Percentiles rank a stretch among this genome's conserved stretches.
Conservation (phyloP, 139 green algal genomes). For the Nannochloris sp. region DNA sequence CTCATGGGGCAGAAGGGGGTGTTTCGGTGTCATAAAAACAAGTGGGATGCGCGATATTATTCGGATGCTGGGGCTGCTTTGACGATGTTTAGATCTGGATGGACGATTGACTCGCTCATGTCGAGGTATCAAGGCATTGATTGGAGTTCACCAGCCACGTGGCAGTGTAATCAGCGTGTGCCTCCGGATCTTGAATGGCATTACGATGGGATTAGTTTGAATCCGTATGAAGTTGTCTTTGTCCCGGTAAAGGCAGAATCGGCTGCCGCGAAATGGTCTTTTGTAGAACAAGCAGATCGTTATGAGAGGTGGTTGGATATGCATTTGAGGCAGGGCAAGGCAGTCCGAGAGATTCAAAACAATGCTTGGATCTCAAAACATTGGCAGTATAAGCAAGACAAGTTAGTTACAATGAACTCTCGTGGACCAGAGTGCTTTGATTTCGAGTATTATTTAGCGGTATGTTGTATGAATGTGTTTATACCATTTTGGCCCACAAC, state of each 20-base stretch:
- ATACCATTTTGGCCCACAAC: neutral
- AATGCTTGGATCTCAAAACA: constrained; percentile 26
- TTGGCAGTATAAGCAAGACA: constrained; percentile 12
- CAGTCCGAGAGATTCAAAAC: constrained; percentile 6
- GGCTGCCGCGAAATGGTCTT: constrained; percentile 12
- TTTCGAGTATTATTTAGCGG: constrained; percentile 32
- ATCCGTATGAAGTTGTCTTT: constrained; percentile 36
- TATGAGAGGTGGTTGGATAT: constrained; percentile 25
- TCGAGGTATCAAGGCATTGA: constrained; percentile 38
- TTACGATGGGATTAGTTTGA: constrained; percentile 30
- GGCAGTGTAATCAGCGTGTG: constrained; percentile 27
- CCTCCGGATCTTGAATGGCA: constrained; percentile 16
- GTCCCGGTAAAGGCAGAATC: constrained; percentile 21
- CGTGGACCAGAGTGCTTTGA: constrained; percentile 42
- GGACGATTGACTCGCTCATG: constrained; percentile 35
- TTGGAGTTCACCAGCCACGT: constrained; percentile 26
- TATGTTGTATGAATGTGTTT: neutral
- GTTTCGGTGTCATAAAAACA: constrained; percentile 23
- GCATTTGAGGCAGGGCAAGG: neutral
- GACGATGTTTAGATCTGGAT: constrained; percentile 28
- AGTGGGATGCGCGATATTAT: constrained; percentile 24
- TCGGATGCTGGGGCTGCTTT: constrained; percentile 23
- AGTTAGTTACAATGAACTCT: constrained; percentile 25
- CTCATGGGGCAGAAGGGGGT: constrained; percentile 7
- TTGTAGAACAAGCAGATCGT: constrained; percentile 14